Percentiles rank a stretch among this genome's conserved stretches.
phyloP scores from a whole-genome alignment of 2,329 filamentous ascomycete genomes.

The Cryphonectria parasitica region DNA sequence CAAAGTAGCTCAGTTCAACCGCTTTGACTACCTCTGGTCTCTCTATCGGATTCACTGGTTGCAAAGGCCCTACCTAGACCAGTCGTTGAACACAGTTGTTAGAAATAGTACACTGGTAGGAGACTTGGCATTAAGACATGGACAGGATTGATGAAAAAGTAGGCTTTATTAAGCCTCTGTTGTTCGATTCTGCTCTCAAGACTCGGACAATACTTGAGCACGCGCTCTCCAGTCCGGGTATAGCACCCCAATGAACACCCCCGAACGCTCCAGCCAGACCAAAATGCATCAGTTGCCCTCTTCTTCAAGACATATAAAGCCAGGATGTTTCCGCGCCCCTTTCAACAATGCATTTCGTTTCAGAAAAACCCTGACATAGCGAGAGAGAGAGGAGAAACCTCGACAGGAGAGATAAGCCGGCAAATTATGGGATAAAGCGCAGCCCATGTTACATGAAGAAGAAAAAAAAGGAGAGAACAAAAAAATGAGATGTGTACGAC shows the following conservation, averaged over 20 bases:
- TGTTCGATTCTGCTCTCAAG: slow-evolving; percentile 21
- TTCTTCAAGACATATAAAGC: slow-evolving; percentile 25
- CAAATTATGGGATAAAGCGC: slow-evolving; percentile 29
- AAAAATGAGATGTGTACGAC: slow-evolving; percentile 27
- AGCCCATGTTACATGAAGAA: slow-evolving; percentile 28
- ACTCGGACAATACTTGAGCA: slow-evolving; percentile 9
- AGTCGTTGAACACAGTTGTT: too few species aligned
- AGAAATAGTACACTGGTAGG: neutral
- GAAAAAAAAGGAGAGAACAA: slow-evolving; percentile 11
- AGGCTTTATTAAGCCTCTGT: slow-evolving; percentile 19
- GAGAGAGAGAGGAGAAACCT: slow-evolving; percentile 21
- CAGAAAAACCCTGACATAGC: slow-evolving; percentile 27
- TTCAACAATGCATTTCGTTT: slow-evolving; percentile 28
- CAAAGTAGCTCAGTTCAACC: too few species aligned
- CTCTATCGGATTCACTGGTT: neutral
- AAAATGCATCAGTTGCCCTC: slow-evolving; percentile 30
- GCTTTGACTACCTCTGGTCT: neutral
- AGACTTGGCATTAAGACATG: neutral
- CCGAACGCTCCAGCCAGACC: slow-evolving; percentile 30
- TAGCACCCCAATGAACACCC: slow-evolving; percentile 29
- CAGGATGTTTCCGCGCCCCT: slow-evolving; percentile 29
- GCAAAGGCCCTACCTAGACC: neutral
- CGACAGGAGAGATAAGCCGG: slow-evolving; percentile 27
- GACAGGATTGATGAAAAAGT: slow-evolving; percentile 10
- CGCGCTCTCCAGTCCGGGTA: slow-evolving; percentile 26